These are phyloP conservation scores for Penicillium sp. DNA, from an alignment of 2,329 filamentous ascomycete species.

Conservation along the genomic window DNA sequence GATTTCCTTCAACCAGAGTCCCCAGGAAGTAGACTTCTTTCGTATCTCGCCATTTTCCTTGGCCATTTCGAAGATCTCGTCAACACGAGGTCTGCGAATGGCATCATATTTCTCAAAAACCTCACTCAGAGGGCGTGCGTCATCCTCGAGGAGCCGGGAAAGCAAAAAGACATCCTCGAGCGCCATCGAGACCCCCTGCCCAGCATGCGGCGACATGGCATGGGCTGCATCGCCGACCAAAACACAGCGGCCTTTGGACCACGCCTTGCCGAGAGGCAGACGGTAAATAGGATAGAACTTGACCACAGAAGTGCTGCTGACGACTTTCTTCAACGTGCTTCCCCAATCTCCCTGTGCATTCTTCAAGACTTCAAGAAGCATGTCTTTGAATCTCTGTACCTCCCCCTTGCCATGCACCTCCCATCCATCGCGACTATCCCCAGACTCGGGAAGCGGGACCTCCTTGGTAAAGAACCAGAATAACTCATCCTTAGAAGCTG, in stretches of 20 bases:
- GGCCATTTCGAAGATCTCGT: constrained; percentile 25
- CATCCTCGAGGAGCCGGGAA: constrained; percentile 25
- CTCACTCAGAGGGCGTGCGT: constrained; percentile 13
- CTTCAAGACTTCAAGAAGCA: constrained; percentile 22
- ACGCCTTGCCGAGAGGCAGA: constrained; percentile 33
- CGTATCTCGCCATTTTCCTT: constrained; percentile 23
- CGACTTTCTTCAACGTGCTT: constrained; percentile 11
- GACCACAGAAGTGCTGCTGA: constrained; percentile 20
- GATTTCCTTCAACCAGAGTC: constrained; percentile 28
- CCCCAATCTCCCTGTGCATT: constrained; percentile 29
- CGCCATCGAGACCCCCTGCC: constrained; percentile 54
- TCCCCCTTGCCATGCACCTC: constrained; percentile 29
- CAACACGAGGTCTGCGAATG: constrained; percentile 31
- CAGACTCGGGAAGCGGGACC: constrained; percentile 24
- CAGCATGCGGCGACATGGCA: constrained; percentile 40
- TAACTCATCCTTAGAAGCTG: constrained; percentile 20
- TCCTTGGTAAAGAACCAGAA: constrained; percentile 34
- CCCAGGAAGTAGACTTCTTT: constrained; percentile 24
- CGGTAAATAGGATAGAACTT: constrained; percentile 40
- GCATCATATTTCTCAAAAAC: constrained; percentile 26
- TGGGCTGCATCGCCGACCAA: constrained; percentile 35
- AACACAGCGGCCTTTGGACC: constrained; percentile 38
- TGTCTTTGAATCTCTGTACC: constrained; percentile 30
- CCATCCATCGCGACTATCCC: constrained; percentile 34
- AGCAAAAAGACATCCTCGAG: constrained; percentile 48